These are phyloP conservation scores for Aspergillus kassunensis DNA, from an alignment of 495 filamentous ascomycete genomes.

Conservation along the genomic window DNA sequence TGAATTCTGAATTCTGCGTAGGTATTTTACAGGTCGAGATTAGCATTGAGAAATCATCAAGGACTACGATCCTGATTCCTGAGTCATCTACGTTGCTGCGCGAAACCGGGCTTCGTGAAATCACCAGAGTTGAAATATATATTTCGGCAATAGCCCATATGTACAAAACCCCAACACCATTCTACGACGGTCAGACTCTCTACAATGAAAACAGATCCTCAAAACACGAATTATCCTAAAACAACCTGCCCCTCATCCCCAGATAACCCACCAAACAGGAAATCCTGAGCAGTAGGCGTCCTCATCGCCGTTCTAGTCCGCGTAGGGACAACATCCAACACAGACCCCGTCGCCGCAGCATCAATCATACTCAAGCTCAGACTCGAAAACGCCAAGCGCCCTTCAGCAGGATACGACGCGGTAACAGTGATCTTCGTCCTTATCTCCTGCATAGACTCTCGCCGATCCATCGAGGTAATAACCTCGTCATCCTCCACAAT, in stretches of 20 bases:
- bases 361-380: background rate
- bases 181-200: too few relatives aligned
- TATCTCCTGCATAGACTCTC: background rate
- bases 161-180: too few relatives aligned
- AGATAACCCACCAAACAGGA: background rate
- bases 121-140: too few relatives aligned
- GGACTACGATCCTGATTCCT: too few relatives aligned
- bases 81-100: too few relatives aligned
- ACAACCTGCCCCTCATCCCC: background rate
- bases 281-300: background rate
- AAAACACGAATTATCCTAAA: too few relatives aligned
- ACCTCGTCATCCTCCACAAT: background rate
- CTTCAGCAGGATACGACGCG: background rate
- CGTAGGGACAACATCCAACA: background rate
- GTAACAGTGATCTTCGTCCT: background rate
- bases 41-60: too few relatives aligned
- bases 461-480: background rate
- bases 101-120: too few relatives aligned
- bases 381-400: background rate
- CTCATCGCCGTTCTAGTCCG: background rate
- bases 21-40: too few relatives aligned
- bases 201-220: too few relatives aligned
- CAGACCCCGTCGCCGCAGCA: background rate
- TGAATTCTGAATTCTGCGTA: too few relatives aligned
- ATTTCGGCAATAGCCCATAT: too few relatives aligned